These are phyloP conservation scores for Rostrohypoxylon terebratum DNA, from an alignment of 495 filamentous ascomycete species.

Conservation along the genomic window DNA sequence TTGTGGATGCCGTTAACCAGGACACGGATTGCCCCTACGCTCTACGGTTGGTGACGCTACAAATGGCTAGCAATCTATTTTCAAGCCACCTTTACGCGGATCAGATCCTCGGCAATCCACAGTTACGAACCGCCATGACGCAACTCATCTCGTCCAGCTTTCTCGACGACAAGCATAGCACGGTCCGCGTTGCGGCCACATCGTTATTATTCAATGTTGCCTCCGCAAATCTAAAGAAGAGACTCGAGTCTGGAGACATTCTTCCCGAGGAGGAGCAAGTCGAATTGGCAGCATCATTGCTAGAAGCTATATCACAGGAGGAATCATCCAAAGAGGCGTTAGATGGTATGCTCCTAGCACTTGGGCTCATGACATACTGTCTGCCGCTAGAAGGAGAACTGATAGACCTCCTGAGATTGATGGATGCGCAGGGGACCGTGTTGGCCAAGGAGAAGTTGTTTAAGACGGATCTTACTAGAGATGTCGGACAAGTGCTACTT, in stretches of 20 bases:
- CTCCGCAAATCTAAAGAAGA: conserved; percentile 71
- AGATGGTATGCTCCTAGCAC: conserved; percentile 75
- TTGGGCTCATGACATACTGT: conserved; percentile 80
- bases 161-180: conserved; percentile 64
- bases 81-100: conserved; percentile 68
- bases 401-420: conserved; percentile 75
- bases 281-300: conserved; percentile 78
- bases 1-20: conserved; percentile 70
- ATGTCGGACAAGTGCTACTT: conserved; percentile 63
- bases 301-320: conserved; percentile 79
- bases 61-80: conserved; percentile 71
- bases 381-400: conserved; percentile 75
- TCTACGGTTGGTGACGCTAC: conserved; percentile 81
- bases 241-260: conserved; percentile 68
- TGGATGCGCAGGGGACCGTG: conserved; percentile 74
- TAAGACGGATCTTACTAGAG: conserved; percentile 67
- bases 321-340: conserved; percentile 75
- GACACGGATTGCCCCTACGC: conserved; percentile 74
- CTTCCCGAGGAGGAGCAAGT: conserved; percentile 77
- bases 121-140: conserved; percentile 55
- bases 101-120: conserved; percentile 54
- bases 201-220: conserved; percentile 88
- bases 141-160: conserved; percentile 65
- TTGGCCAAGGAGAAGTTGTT: conserved; percentile 65
- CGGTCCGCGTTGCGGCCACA: conserved; percentile 78